These are phyloP conservation scores for Quercus cerris DNA, from an alignment of 306 rosid genomes.

Conservation along the genomic window DNA sequence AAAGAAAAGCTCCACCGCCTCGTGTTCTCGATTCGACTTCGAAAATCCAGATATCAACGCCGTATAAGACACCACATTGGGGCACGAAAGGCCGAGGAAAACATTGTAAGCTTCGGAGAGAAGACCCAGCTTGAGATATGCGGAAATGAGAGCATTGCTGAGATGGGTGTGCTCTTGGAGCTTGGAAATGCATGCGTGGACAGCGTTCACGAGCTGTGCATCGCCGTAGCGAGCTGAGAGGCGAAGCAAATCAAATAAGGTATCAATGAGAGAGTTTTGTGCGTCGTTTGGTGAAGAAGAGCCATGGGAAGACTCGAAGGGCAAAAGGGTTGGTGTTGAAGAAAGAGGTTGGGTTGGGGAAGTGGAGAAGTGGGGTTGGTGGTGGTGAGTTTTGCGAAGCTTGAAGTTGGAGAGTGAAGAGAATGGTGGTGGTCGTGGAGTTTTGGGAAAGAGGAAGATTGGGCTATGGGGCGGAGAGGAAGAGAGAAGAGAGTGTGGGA, in stretches of 20 bases:
- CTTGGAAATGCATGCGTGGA: slow-evolving; percentile 56
- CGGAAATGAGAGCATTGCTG: slow-evolving; percentile 47
- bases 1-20: slow-evolving; percentile 61
- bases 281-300: neutral
- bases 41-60: slow-evolving; percentile 69
- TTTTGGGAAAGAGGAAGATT: neutral
- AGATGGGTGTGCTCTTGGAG: slow-evolving; percentile 38
- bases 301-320: neutral
- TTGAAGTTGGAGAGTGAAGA: slow-evolving; percentile 10
- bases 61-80: slow-evolving; percentile 59
- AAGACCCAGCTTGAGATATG: slow-evolving; percentile 56
- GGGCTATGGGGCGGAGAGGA: slow-evolving; percentile 15
- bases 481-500: neutral
- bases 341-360: slow-evolving; percentile 17
- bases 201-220: slow-evolving; percentile 46
- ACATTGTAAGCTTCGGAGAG: slow-evolving; percentile 47
- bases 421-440: neutral
- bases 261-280: slow-evolving; percentile 9
- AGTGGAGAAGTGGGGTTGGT: slow-evolving; percentile 18
- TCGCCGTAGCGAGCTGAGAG: slow-evolving; percentile 39
- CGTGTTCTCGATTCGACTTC: slow-evolving; percentile 44
- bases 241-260: slow-evolving; percentile 43
- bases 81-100: slow-evolving; percentile 46
- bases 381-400: neutral
- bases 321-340: slow-evolving; percentile 6